phyloP scores from a whole-genome alignment of 495 filamentous ascomycete species.

The Cudoniella acicularis region DNA sequence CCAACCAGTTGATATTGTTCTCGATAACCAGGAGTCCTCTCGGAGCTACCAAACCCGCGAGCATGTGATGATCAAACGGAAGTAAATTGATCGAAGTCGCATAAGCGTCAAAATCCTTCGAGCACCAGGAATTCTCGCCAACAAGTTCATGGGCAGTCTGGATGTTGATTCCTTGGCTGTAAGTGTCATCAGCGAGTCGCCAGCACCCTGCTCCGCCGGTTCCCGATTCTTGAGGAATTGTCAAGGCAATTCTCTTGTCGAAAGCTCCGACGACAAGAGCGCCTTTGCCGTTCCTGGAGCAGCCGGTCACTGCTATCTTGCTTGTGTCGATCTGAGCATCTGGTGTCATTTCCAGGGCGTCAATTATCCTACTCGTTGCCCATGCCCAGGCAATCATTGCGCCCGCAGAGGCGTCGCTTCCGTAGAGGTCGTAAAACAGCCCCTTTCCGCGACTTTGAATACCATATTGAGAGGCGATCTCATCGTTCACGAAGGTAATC shows the following conservation, averaged over 20 bases:
- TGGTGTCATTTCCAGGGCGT: slow-evolving; percentile 42
- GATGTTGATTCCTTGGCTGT: slow-evolving; percentile 42
- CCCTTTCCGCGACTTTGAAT: slow-evolving; percentile 38
- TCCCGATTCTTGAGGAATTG: slow-evolving; percentile 49
- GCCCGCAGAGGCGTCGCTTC: slow-evolving; percentile 40
- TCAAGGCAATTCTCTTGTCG: slow-evolving; percentile 47
- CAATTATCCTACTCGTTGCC: slow-evolving; percentile 48
- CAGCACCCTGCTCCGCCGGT: slow-evolving; percentile 48
- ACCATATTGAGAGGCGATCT: slow-evolving; percentile 39
- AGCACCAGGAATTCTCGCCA: slow-evolving; percentile 50
- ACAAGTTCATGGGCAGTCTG: slow-evolving; percentile 48
- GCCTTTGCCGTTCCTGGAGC: slow-evolving; percentile 52
- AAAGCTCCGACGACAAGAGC: slow-evolving; percentile 49
- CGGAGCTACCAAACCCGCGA: slow-evolving; percentile 43
- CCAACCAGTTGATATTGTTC: slow-evolving; percentile 54
- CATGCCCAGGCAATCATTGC: slow-evolving; percentile 50
- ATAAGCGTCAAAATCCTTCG: slow-evolving; percentile 37
- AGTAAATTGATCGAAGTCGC: slow-evolving; percentile 35
- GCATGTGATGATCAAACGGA: slow-evolving; percentile 48
- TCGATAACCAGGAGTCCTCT: slow-evolving; percentile 47
- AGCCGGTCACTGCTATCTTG: slow-evolving; percentile 48
- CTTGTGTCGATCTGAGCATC: slow-evolving; percentile 42
- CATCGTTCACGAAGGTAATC: slow-evolving; percentile 47
- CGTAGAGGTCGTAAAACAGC: slow-evolving; percentile 47
- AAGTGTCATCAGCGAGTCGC: slow-evolving; percentile 41